Evolutionary conservation across 306 rosid genomes (phyloP).

Genomic region (Corylus avellana): DNA sequence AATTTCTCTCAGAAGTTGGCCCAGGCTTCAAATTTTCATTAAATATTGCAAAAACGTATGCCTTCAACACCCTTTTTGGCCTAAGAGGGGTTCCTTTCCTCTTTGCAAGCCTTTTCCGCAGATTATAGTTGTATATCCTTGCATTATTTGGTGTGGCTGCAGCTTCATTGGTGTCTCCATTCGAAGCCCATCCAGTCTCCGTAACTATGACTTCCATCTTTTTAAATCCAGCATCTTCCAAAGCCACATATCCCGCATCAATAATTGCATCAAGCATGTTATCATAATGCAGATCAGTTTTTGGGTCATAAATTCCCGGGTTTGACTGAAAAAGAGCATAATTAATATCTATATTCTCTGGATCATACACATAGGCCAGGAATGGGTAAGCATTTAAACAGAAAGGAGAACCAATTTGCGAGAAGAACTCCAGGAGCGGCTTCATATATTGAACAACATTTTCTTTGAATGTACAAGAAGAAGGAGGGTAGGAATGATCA

Average conservation of each 20-base stretch:
- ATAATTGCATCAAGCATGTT: slow-evolving; percentile 99
- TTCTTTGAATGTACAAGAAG: slow-evolving; percentile 73
- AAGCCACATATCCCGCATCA: slow-evolving; percentile 89
- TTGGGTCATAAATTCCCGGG: slow-evolving; percentile 67
- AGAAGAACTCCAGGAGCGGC: slow-evolving; percentile 80
- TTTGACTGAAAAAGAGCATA: slow-evolving; percentile 86
- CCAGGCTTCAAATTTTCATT: slow-evolving; percentile 77
- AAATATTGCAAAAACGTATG: slow-evolving; percentile 80
- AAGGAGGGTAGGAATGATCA: slow-evolving; percentile 78
- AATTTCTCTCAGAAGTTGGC: slow-evolving; percentile 78
- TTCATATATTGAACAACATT: slow-evolving; percentile 75
- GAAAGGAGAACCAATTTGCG: slow-evolving; percentile 87
- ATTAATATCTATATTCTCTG: slow-evolving; percentile 75
- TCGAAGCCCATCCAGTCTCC: slow-evolving; percentile 98
- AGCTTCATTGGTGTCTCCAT: slow-evolving; percentile 62
- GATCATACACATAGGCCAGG: slow-evolving; percentile 62
- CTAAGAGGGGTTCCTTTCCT: slow-evolving; percentile 93
- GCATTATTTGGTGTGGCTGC: slow-evolving; percentile 78
- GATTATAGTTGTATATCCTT: slow-evolving; percentile 81
- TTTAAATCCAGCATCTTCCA: slow-evolving; percentile 71
- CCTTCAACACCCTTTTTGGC: slow-evolving; percentile 77
- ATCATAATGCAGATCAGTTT: slow-evolving; percentile 74
- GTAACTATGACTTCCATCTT: slow-evolving; percentile 91
- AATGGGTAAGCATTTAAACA: slow-evolving; percentile 93
- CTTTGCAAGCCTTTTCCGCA: slow-evolving; percentile 90